Base-by-base conservation (phyloP, 2,329 filamentous ascomycete genomes). In the Elsinoe arachidis region DNA sequence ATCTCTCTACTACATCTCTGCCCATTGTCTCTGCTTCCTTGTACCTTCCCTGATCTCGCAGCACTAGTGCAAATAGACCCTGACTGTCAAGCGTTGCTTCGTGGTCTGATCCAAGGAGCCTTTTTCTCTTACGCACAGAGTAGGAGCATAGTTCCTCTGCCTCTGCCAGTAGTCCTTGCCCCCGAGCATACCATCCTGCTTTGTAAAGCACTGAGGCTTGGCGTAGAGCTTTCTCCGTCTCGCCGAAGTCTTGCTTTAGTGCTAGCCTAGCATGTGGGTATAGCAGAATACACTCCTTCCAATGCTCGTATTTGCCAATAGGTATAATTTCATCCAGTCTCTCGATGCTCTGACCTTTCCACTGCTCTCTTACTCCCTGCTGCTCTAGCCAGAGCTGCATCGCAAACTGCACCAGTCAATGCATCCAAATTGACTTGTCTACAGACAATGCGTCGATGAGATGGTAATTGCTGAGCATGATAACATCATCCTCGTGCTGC, bases 321-420 rank as follows among this genome's bases (percentile, higher is more conserved):
- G 63, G 63, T 7, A 67, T 64, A 2, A 49, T 12, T 0, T 44
- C 14, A 9, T 52, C 17, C 0, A 68, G 43, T 6, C 47, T 37
- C 39, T 37, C 2, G 10, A 64, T 5, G 1, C 30, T n/a, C 4
- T 5, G 55, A 34, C 49, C 3, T 15, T 53, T 57, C 59, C 44
- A 59, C 43, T 59, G 5, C 9, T 34, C 26, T 3, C 53, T 35
- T 6, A 21, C 57, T 5, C 59, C 38, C 49, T 44, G 33, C 10
- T 41, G 58, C 11, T 59, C 60, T 0, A 70, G 34, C 67, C 66
- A 70, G 7, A 65, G 68, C 10, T 62, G 44, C 0, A 58, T 69
- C 1, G 67, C 63, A 2, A 71, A 61, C 43, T 68, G 66, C 0
- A 71, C 66, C 3, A 72, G 59, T 21, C 67, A 61, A 56, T 71